Evolutionary conservation across 75 land plant genomes (phyloP).

Genomic region (Cryptomeria japonica): DNA sequence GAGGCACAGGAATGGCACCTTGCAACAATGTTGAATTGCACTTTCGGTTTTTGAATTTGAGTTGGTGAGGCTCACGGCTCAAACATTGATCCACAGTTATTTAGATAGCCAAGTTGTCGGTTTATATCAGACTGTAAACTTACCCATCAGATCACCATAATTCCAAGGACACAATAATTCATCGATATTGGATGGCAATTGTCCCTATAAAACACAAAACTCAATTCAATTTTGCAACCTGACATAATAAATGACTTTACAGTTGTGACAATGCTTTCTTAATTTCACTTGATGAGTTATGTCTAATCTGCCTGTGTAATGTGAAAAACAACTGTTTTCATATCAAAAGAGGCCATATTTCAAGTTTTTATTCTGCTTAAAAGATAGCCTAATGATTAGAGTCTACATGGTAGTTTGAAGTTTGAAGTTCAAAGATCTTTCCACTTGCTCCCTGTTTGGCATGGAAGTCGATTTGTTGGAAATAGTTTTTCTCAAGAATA

Average conservation of each 20-base stretch:
- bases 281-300: background rate
- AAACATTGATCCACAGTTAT: background rate
- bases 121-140: background rate
- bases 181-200: background rate
- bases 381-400: background rate
- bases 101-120: background rate
- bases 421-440: background rate
- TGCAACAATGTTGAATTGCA: background rate
- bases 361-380: background rate
- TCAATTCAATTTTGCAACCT: background rate
- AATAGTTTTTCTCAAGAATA: background rate
- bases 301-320: background rate
- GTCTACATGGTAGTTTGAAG: background rate
- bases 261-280: background rate
- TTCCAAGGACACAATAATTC: background rate
- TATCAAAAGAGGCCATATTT: background rate
- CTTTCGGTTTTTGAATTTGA: no score
- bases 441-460: background rate
- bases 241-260: background rate
- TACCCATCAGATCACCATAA: background rate
- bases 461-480: background rate
- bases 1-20: no score
- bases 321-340: background rate
- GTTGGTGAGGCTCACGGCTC: background rate
- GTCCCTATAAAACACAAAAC: background rate